Base-by-base conservation (phyloP, 306 rosid genomes). In the Vigna reflexopilosa region DNA sequence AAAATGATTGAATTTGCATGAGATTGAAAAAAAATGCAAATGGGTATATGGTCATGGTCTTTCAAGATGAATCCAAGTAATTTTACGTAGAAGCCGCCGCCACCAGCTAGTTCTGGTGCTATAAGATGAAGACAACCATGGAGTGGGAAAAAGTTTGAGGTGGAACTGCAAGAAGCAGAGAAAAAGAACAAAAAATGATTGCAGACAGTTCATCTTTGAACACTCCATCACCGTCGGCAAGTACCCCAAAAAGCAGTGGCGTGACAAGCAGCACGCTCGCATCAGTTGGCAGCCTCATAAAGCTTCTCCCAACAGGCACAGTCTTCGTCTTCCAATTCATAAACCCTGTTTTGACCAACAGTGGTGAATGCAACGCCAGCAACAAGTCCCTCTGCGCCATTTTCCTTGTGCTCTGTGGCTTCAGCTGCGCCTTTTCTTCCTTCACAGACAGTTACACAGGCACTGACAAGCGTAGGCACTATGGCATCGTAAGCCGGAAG, bases 231-330 rank as follows among this genome's bases (percentile, higher is more conserved):
- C 2, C 57, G 67, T 1, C 1, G 9, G 0, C 48, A 51, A 15
- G 17, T 12, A 19, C 1, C 47, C 6, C 38, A 7, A 0, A 13
- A 32, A 57, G 3, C 42, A 7, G 5, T 9, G 77, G 67, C 8
- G 14, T 58, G 0, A 5, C 74, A 0, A 56, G 64, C 0, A 77
- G 44, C 16, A 79, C 93, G 13, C 38, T 87, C 0, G 20, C 85
- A 56, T 86, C 90, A 3, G 40, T 83, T 4, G 97, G 90, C n/a
- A 87, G 80, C 56, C 87, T 94, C 56, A 81, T 90, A 51, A 86
- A 82, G 67, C 89, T 89, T 77, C 96, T 94, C 22, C 98, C 98
- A 0, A 94, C 94, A 0, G 97, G 97, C 20, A 94, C 98, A 0
- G 87, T 94, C 30, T 94, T 94, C 82, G 32, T 85, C 22, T 94